Evolutionary conservation across 768 basidiomycete genomes (phyloP).

Genomic region (Trametes meyenii): DNA sequence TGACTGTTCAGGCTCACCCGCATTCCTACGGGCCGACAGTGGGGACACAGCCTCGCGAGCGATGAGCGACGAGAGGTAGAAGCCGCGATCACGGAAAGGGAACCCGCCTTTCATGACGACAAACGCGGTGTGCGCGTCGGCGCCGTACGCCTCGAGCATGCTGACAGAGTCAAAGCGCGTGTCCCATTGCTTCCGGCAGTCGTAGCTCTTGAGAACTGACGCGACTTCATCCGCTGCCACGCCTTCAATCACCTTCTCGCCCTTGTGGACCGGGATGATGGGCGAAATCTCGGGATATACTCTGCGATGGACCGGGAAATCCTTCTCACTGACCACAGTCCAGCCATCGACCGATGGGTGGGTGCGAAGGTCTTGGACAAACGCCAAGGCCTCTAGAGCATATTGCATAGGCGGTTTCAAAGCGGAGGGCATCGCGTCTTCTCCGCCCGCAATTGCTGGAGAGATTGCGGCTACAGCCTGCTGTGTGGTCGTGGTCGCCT

Average conservation of each 20-base stretch:
- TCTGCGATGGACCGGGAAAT: constrained; percentile 74
- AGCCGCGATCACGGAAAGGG: constrained; percentile 89
- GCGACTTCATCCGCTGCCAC: constrained; percentile 91
- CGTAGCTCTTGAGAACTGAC: constrained; percentile 66
- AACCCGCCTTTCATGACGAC: constrained; percentile 76
- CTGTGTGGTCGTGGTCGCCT: constrained; percentile 73
- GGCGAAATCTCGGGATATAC: constrained; percentile 77
- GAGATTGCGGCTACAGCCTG: constrained; percentile 79
- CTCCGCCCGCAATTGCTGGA: constrained; percentile 49
- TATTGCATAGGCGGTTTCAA: constrained; percentile 76
- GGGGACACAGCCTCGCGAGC: constrained; percentile 51
- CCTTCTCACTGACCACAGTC: constrained; percentile 77
- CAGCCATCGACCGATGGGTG: constrained; percentile 62
- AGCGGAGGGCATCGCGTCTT: constrained; percentile 48
- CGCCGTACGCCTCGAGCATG: constrained; percentile 77
- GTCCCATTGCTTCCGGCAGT: constrained; percentile 84
- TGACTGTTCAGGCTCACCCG: constrained; percentile 38
- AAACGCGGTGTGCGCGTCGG: constrained; percentile 72
- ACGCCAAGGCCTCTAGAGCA: constrained; percentile 79
- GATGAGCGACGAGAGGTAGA: constrained; percentile 75
- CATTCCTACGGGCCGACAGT: constrained; percentile 44
- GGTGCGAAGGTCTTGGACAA: constrained; percentile 73
- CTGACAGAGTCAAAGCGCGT: constrained; percentile 75
- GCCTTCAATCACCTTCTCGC: constrained; percentile 90
- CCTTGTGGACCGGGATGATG: constrained; percentile 81